Evolutionary conservation across 148 eudicot genomes (phyloP), one percentile per base, ranked within the genome.

Genomic region (Rhododendron griersonianum): DNA sequence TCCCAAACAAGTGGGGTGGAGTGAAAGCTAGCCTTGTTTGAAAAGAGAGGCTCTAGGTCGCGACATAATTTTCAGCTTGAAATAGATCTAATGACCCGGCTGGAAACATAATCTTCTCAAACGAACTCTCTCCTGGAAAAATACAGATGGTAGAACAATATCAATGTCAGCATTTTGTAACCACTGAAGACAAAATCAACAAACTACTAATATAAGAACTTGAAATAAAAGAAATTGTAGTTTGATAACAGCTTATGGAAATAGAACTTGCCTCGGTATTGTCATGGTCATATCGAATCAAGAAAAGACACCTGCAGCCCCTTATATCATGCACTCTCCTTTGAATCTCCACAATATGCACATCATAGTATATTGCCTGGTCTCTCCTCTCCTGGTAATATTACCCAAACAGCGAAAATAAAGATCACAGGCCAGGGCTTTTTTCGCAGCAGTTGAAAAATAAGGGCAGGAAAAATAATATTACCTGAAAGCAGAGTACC

Each of bases 261-360:
- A 51, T 11, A 41, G 6, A 50, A 88, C 89, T 89, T 90, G 89
- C 99, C 96, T 95, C 94, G 0, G 87, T 85, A 47, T 89, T 91
- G 82, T 94, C 95, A 83, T 97, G 98, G 87, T 88, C 89, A 67
- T 96, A 96, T 82, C 90, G 90, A 63, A 97, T 90, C 89, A 87
- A 85, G 93, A 97, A 97, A 87, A 94, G 86, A 91, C 99, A 97
- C 88, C 99, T 91, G 92, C 99, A 97, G 69, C 98, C 99, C 88
- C 98, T 89, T 82, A 95, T 91, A 85, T 97, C 99, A 85, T 97
- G 99, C 94, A 93, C 89, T 86, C 90, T 95, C 85, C 92, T 88
- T 78, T 92, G 92, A 74, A 97, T 88, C 30, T 89, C 93, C 9
- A 90, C 51, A 39, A 97, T 85, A 87, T 82, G 94, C 18, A 94